phyloP scores from a whole-genome alignment of 768 basidiomycete genomes.

The Pulveroboletus ravenelii region DNA sequence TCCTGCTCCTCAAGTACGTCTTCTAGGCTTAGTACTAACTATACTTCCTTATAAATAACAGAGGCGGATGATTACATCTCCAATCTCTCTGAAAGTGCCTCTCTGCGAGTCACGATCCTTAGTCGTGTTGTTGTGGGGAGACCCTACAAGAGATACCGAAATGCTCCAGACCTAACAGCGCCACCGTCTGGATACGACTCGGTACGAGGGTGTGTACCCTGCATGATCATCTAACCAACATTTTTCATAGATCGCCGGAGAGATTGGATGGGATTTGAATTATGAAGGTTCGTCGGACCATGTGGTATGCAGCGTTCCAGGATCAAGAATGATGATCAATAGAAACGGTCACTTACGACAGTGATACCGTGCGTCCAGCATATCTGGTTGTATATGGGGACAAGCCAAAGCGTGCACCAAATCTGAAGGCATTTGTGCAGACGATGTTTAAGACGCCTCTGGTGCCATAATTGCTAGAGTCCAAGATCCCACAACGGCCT shows the following conservation, averaged over 20 bases:
- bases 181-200: conserved; percentile 61
- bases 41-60: conserved; percentile 23
- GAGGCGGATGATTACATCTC: conserved; percentile 63
- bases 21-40: background rate
- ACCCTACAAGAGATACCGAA: conserved; percentile 45
- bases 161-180: conserved; percentile 42
- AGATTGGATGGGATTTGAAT: conserved; percentile 61
- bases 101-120: conserved; percentile 48
- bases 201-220: conserved; percentile 31
- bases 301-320: background rate
- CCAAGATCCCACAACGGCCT: background rate
- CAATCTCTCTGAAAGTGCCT: conserved; percentile 39
- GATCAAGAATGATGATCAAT: background rate
- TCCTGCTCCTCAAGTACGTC: conserved; percentile 60
- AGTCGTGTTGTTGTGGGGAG: conserved; percentile 64
- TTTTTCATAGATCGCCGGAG: conserved; percentile 47
- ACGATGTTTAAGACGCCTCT: conserved; percentile 31
- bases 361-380: conserved; percentile 63
- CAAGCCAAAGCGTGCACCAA: conserved; percentile 15
- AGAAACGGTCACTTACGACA: conserved; percentile 63
- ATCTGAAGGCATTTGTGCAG: conserved; percentile 26
- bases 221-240: background rate
- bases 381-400: conserved; percentile 60
- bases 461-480: conserved; percentile 13
- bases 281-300: conserved; percentile 40